Evolutionary conservation across 2,329 filamentous ascomycete species (phyloP), one percentile per base, ranked within the genome.

Genomic region (Cladophialophora bantiana): DNA sequence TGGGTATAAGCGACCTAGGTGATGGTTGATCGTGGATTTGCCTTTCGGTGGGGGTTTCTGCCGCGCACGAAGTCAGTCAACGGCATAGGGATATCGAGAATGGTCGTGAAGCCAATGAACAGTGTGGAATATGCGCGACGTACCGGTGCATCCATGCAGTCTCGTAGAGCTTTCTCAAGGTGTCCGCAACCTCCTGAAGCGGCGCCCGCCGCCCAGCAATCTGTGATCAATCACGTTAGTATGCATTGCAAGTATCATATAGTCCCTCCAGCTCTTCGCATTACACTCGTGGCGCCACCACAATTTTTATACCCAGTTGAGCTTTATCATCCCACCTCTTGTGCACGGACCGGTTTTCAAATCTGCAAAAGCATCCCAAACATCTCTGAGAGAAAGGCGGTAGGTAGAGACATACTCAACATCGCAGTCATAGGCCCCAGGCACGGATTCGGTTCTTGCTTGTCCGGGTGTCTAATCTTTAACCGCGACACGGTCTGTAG

Each of bases 1-100:
- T 13, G 88, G 88, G 74, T 90, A 91, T 82, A 91, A 86, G 75
- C 95, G 88, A 72, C 87, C 86, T 52, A 98, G 83, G 78, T 97
- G 94, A 84, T 94, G 94, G 82, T 98, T 98, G 86, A 98, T 93
- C 71, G 86, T 88, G 78, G 89, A 94, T 77, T 87, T 86, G 71
- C 80, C 78, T 63, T 81, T 78, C 70, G 79, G 78, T 56, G 84
- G 79, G 34, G 48, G 26, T 84, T 83, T 87, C 88, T 89, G 76
- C 13, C 6, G 31, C 52, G 52, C 50, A 62, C 12, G 20, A 12
- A 10, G 52, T 62, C 52, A 62, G 59, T 55, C n/a, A 36, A 5
- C 38, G 13, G 36, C 64, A 48, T 26, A 62, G 40, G 32, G 57
- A 64, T 31, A 55, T 59, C 9, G 26, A 26, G 26, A 68, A 55